A percentile compares a stretch with the other conserved stretches of the same genome.
Evolutionary conservation across 129 eudicot genomes (phyloP).

Genomic region (Artemisia argyi): DNA sequence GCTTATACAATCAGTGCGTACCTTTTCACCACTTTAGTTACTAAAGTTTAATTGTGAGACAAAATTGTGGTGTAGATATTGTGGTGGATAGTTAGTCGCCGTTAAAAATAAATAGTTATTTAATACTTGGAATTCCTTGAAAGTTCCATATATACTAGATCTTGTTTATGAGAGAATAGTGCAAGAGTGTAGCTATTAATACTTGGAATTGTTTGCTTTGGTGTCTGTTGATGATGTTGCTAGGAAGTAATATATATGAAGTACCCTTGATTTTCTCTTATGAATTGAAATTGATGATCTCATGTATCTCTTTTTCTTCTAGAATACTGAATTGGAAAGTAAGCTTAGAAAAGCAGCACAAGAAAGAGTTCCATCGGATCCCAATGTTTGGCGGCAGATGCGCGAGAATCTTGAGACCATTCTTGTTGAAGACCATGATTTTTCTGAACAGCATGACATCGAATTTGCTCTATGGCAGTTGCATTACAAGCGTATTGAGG

Average conservation of each 20-base stretch:
- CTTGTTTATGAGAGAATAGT: too few relatives aligned
- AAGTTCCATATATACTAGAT: too few relatives aligned
- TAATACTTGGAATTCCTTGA: too few relatives aligned
- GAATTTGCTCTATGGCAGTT: conserved; percentile 95
- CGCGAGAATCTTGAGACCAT: conserved; percentile 86
- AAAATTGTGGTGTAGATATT: too few relatives aligned
- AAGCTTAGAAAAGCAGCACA: conserved; percentile 83
- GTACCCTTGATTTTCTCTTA: background rate
- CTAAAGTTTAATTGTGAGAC: too few relatives aligned
- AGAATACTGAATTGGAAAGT: conserved; percentile 88
- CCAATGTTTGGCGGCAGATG: conserved; percentile 84
- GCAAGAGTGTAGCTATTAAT: too few relatives aligned
- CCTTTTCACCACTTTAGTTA: too few relatives aligned
- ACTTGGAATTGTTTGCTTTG: too few relatives aligned
- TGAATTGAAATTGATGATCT: conserved; percentile 1
- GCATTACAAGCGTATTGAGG: conserved; percentile 88
- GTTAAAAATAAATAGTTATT: too few relatives aligned
- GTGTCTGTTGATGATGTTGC: too few relatives aligned
- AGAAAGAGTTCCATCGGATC: conserved; percentile 72
- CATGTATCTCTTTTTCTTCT: background rate
- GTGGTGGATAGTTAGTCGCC: background rate
- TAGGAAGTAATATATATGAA: background rate
- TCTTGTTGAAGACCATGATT: conserved; percentile 83
- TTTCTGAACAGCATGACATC: conserved; percentile 82
- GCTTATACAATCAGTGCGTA: too few relatives aligned